phyloP scores from a whole-genome alignment of 345 rosid genomes.

The Cochlearia excelsa region DNA sequence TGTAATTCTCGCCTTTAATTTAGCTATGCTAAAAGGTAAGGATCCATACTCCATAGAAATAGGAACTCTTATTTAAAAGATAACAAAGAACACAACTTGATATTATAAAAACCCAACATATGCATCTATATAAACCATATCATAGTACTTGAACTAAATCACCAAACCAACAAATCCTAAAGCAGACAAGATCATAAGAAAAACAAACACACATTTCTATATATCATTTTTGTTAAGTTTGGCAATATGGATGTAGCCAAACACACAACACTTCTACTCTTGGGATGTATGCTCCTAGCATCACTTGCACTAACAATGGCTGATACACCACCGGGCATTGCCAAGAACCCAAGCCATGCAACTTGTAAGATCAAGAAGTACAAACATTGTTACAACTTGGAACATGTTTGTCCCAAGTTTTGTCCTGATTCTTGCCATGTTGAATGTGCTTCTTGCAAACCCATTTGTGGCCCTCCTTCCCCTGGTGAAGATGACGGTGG shows the following conservation, averaged over 20 bases:
- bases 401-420: slow-evolving; percentile 52
- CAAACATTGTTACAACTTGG: slow-evolving; percentile 49
- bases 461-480: slow-evolving; percentile 37
- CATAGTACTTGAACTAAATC: slow-evolving; percentile 11
- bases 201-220: neutral
- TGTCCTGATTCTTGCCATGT: slow-evolving; percentile 53
- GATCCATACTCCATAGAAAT: slow-evolving; percentile 1
- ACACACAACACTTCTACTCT: slow-evolving; percentile 24
- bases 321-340: slow-evolving; percentile 49
- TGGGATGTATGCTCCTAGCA: slow-evolving; percentile 36
- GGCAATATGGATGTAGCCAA: slow-evolving; percentile 33
- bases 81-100: slow-evolving; percentile 1
- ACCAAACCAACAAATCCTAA: slow-evolving; percentile 10
- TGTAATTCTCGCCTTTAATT: neutral
- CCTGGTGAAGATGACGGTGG: slow-evolving; percentile 17
- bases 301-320: slow-evolving; percentile 36
- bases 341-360: slow-evolving; percentile 51
- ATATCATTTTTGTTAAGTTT: slow-evolving; percentile 9
- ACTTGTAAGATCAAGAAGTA: slow-evolving; percentile 43
- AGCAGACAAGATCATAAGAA: slow-evolving; percentile 4
- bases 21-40: slow-evolving; percentile 11
- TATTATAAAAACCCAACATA: slow-evolving; percentile 3
- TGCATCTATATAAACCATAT: slow-evolving; percentile 26
- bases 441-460: slow-evolving; percentile 53
- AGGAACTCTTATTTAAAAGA: neutral